A percentile compares a stretch with the other conserved stretches of the same genome.
Conservation (phyloP, 2,329 filamentous ascomycete genomes). For the Thermothelomyces thermophilus region DNA sequence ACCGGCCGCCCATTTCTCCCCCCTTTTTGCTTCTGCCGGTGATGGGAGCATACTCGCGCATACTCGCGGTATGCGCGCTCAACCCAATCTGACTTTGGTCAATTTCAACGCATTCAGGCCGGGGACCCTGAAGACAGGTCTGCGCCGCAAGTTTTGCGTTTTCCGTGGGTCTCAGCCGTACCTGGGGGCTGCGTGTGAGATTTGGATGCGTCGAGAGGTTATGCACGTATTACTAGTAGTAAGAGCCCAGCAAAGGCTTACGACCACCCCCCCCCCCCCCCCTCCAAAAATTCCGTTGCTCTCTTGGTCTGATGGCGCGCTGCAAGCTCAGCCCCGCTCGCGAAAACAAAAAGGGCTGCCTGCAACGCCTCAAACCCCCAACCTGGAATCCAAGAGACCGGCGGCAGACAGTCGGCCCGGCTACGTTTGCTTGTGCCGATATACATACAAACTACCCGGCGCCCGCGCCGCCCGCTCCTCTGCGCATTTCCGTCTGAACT, state of each 20-base stretch:
- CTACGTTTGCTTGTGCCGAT: background rate
- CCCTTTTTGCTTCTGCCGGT: background rate
- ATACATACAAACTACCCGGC: background rate
- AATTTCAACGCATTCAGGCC: background rate
- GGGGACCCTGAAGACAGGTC: too few species aligned
- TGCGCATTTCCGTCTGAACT: constrained; percentile 1
- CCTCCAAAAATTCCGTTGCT: background rate
- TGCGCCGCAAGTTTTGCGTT: background rate
- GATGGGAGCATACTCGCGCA: too few species aligned
- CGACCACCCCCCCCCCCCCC: background rate
- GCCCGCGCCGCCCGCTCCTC: background rate
- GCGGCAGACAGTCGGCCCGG: background rate
- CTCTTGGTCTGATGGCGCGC: constrained; percentile 14
- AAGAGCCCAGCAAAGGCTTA: constrained; percentile 8
- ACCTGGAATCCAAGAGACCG: background rate
- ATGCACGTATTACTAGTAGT: too few species aligned
- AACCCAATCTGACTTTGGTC: background rate
- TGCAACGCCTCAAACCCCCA: constrained; percentile 3
- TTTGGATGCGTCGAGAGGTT: too few species aligned
- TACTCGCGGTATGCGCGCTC: too few species aligned
- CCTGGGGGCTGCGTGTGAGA: background rate
- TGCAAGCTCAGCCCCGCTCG: constrained; percentile 15
- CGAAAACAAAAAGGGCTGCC: constrained; percentile 20
- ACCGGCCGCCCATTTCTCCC: background rate
- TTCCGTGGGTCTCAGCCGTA: constrained; percentile 15